A percentile compares a stretch with the other conserved stretches of the same genome.
Evolutionary conservation across 495 filamentous ascomycete genomes (phyloP).

Genomic region (Neurospora sublineolata): DNA sequence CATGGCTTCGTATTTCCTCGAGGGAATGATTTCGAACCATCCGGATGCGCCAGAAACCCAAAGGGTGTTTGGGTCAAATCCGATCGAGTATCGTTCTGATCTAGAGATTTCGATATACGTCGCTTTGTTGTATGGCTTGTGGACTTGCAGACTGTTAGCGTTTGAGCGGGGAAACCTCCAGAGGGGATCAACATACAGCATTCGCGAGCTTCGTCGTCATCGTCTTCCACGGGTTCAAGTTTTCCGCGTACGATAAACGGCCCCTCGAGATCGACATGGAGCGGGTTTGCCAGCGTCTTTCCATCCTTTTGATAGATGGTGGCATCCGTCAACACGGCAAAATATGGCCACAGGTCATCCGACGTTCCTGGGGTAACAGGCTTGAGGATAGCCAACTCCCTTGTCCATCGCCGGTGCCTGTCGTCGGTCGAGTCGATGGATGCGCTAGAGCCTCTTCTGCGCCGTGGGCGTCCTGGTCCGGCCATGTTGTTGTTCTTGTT

Average conservation of each 20-base stretch:
- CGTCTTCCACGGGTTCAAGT: constrained; percentile 25
- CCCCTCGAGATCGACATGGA: constrained; percentile 29
- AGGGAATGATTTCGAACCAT: constrained; percentile 64
- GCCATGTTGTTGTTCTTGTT: constrained; percentile 14
- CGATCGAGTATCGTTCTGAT: constrained; percentile 58
- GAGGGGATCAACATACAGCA: not conserved
- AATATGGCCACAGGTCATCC: constrained; percentile 29
- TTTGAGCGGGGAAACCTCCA: not conserved
- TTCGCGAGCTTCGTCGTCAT: constrained; percentile 13
- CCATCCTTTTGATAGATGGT: constrained; percentile 31
- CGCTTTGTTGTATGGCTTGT: constrained; percentile 31
- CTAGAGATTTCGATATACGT: constrained; percentile 53
- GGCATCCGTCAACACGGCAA: constrained; percentile 31
- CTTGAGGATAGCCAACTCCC: constrained; percentile 26
- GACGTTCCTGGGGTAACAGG: constrained; percentile 7
- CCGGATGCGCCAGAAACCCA: constrained; percentile 72
- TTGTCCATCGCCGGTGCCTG: constrained; percentile 16
- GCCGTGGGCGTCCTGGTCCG: constrained; percentile 18
- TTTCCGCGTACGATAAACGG: constrained; percentile 33
- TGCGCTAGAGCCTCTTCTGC: constrained; percentile 20
- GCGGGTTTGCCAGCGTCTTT: constrained; percentile 28
- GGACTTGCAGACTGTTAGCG: constrained; percentile 30
- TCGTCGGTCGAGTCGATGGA: constrained; percentile 19
- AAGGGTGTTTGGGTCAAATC: constrained; percentile 50
- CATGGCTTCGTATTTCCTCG: constrained; percentile 45